phyloP scores from a whole-genome alignment of 495 filamentous ascomycete species.

The Letharia lupina region DNA sequence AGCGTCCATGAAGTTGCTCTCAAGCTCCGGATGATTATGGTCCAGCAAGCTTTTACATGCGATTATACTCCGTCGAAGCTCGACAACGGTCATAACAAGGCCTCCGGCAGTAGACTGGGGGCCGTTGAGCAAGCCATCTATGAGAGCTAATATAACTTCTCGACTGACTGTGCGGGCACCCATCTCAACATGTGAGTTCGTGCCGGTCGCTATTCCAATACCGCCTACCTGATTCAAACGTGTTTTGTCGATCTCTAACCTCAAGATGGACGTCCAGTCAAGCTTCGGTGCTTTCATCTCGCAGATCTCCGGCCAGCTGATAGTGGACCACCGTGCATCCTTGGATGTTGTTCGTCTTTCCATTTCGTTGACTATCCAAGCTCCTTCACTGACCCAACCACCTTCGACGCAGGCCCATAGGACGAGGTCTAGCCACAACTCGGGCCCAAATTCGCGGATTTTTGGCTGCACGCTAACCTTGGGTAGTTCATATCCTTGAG shows the following conservation, averaged over 20 bases:
- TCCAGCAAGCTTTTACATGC: conserved; percentile 32
- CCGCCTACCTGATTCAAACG: conserved; percentile 20
- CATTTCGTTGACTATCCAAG: conserved; percentile 41
- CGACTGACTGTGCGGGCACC: conserved; percentile 46
- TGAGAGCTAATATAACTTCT: conserved; percentile 47
- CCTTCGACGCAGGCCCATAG: conserved; percentile 61
- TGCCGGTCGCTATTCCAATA: conserved; percentile 19
- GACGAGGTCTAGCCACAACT: conserved; percentile 59
- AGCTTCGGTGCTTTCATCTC: conserved; percentile 20
- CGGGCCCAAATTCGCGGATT: conserved; percentile 46
- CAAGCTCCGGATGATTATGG: conserved; percentile 26
- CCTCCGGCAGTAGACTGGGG: conserved; percentile 17
- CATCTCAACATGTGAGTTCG: conserved; percentile 36
- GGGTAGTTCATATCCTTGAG: conserved; percentile 40
- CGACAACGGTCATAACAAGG: not conserved
- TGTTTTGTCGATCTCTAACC: conserved; percentile 19
- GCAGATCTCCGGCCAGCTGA: conserved; percentile 22
- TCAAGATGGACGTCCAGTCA: conserved; percentile 21
- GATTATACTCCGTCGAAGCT: conserved; percentile 24
- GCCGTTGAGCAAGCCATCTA: conserved; percentile 43
- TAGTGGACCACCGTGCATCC: conserved; percentile 25
- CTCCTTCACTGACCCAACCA: conserved; percentile 47
- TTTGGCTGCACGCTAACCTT: conserved; percentile 42
- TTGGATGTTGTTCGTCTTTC: conserved; percentile 30
- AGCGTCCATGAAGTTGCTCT: conserved; percentile 37